Conservation (phyloP, 441 rosid genomes). For the Populus trichocarpa region DNA sequence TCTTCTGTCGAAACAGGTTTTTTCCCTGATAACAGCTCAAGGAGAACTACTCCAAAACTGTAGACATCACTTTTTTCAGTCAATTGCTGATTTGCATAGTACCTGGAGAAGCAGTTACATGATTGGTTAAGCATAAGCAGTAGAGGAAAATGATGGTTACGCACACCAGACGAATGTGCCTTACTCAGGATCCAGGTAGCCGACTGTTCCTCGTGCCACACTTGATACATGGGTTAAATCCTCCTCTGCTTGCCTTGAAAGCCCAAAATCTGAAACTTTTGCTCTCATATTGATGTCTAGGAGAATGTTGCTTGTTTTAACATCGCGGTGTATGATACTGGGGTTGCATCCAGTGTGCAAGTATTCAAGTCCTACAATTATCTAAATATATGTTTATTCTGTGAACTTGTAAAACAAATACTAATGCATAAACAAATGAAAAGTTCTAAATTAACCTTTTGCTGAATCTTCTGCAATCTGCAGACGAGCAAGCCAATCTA, state of each 20-base stretch:
- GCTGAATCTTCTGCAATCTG: conserved; percentile 88
- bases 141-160: background rate
- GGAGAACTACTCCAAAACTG: conserved; percentile 93
- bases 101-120: conserved; percentile 40
- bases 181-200: conserved; percentile 97
- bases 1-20: conserved; percentile 82
- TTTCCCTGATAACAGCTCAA: conserved; percentile 82
- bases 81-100: conserved; percentile 82
- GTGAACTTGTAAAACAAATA: conserved; percentile 1
- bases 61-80: conserved; percentile 96
- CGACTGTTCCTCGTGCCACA: conserved; percentile 87
- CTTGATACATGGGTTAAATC: conserved; percentile 89
- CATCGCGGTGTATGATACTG: conserved; percentile 90
- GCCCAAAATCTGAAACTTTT: conserved; percentile 97
- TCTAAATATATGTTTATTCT: conserved; percentile 32
- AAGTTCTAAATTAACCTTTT: conserved; percentile 54
- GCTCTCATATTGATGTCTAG: conserved; percentile 91
- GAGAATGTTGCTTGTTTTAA: conserved; percentile 91
- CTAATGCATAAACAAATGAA: conserved; percentile 7
- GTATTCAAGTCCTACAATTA: conserved; percentile 86
- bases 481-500: conserved; percentile 77
- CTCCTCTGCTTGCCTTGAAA: conserved; percentile 90
- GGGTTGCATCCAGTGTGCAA: conserved; percentile 95
- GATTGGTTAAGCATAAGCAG: conserved; percentile 9
- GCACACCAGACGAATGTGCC: conserved; percentile 17